Evolutionary conservation across 805 yeast species (phyloP), one percentile per base, ranked within the genome.

Genomic region (Kluyveromyces dobzhanskii): DNA sequence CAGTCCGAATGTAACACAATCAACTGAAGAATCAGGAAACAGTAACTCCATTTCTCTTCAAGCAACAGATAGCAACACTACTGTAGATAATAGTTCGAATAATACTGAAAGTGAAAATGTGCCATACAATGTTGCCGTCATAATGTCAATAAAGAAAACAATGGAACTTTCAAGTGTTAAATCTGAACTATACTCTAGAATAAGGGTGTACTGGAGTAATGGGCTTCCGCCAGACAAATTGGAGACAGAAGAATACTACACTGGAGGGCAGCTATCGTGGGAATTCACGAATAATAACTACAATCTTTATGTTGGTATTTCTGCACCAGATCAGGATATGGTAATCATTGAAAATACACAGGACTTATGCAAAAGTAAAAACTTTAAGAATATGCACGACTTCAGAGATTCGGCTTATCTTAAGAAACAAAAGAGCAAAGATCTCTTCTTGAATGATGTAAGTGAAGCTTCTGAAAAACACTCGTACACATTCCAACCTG

Each of bases 91-190:
- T 12, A n/a, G 11, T n/a, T 27, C 30, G 3, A 19, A 35, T 26
- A 39, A 32, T 8, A 32, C 43, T 12, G 43, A 37, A 12, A 32
- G 44, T 1, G 40, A 32, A n/a, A 67, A 50, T 2, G 55, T 71
- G 2, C 70, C 78, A 1, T 76, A 73, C 48, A 73, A 75, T 2
- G 64, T 76, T 45, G 81, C 76, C 0, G 64, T 76, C 2, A 61
- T 75, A 4, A 46, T 75, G 1, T 71, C 74, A 37, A 47, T 74
- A 1, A 50, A 57, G 17, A 69, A 65, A 37, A 70, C 66, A 27
- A 61, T 67, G 1, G 39, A 57, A 2, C 51, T 70, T 3, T 58
- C 66, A 17, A 61, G 58, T 28, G 50, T 75, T 25, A 57, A 58
- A 30, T 48, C 71, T 10, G 70, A 67, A 37, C 59, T 76, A 37